Base-by-base conservation (phyloP, 1,284 basidiomycete species). In the Leccinum pachyderme region DNA sequence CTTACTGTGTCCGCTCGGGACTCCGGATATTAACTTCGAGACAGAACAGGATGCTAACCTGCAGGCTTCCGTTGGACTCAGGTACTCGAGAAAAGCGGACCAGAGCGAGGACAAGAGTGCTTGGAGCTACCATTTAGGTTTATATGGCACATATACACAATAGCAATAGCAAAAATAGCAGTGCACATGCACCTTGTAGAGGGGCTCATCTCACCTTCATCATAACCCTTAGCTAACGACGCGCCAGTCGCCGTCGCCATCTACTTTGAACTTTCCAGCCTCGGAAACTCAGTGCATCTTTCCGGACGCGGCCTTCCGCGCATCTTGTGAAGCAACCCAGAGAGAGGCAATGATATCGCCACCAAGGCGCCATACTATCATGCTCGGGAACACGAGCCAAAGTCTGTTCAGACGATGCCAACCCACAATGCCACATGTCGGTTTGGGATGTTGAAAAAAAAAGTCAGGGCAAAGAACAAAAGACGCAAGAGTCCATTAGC, bases 351-450 rank as follows among this genome's bases (percentile, higher is more conserved):
- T 62, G 49, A 91, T 76, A 60, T 90, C 86, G 62, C 76, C 77
- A 13, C 83, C 81, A 11, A 91, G 74, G 41, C 70, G 75, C 56
- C 68, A 70, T 24, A 83, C 61, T 55, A 92, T 83, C 60, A 86
- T 66, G 44, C 74, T 64, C 1, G 91, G 91, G 37, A 91, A 66
- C 31, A 91, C 64, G 54, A 93, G 72, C 90, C 91, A 93, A 7
- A 88, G 60, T 4, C 89, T 90, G 29, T 49, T 12, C 44, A 25
- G 52, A 24, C 2, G 9, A 15, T 25, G 47, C 32, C 56, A 29
- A 37, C 8, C 1, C 13, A 2, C 11, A 49, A 43, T 15, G 35
- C 33, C 33, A 35, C 15, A 8, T 13, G 7, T 12, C 4, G 43
- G 12, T 22, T 39, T 12, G 43, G 5, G 7, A 25, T 15, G 43